Percentiles rank a stretch among this genome's conserved stretches.
These are phyloP conservation scores for Umbelopsis sp. DNA, from an alignment of 192 early-diverging fungal genomes.

Conservation along the genomic window DNA sequence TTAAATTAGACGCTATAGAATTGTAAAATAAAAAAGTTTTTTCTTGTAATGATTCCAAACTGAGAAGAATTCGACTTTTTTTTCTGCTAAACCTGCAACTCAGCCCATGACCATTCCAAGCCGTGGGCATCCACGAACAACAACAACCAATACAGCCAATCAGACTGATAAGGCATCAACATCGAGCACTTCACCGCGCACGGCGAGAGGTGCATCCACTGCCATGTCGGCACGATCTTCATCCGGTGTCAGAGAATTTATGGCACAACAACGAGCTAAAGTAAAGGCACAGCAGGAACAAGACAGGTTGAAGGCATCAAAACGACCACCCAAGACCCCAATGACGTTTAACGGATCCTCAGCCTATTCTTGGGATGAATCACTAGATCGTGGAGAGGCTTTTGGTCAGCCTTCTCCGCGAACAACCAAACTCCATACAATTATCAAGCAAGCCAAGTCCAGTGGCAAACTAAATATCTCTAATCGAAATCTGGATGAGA, in stretches of 20 bases:
- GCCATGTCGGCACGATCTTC: not conserved
- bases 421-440: constrained; percentile 12
- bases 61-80: not conserved
- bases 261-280: constrained; percentile 33
- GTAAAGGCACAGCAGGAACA: constrained; percentile 1
- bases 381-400: not conserved
- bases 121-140: not conserved
- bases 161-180: not conserved
- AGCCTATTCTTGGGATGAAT: not conserved
- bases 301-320: constrained; percentile 2
- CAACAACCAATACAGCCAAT: not conserved
- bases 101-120: not conserved
- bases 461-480: constrained; percentile 50
- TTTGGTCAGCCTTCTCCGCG: not conserved
- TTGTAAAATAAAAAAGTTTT: not conserved
- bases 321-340: not conserved
- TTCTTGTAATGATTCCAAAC: not conserved
- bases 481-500: constrained; percentile 43
- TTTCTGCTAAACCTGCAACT: not conserved
- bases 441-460: constrained; percentile 32
- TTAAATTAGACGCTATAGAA: not conserved
- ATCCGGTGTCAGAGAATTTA: constrained; percentile 34
- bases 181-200: not conserved
- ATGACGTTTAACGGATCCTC: constrained; percentile 24
- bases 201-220: not conserved